These are phyloP conservation scores for Herpetomonas muscarum DNA, from an alignment of 208 protist species.

Conservation along the genomic window DNA sequence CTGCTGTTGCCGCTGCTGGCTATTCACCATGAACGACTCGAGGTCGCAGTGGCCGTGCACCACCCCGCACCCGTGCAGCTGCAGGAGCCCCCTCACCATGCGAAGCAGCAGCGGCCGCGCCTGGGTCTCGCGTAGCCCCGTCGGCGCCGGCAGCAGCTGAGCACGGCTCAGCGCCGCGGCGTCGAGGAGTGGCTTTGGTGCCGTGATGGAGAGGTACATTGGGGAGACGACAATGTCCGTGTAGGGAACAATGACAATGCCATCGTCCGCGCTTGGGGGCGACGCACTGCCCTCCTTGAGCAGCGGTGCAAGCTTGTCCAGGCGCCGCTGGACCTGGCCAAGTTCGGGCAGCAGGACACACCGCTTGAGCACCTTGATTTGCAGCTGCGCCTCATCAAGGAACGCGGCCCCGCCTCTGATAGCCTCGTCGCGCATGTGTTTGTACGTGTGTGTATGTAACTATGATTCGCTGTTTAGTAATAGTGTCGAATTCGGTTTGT, in stretches of 20 bases:
- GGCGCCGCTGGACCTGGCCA: background rate
- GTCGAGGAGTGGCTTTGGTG: background rate
- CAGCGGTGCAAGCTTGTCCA: background rate
- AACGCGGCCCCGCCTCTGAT: no score
- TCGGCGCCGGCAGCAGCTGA: conserved; percentile 6
- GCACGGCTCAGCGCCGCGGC: conserved; percentile 8
- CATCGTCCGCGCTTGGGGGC: background rate
- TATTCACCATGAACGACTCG: conserved; percentile 21
- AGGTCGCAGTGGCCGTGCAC: conserved; percentile 56
- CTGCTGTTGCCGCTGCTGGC: no score
- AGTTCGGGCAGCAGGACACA: background rate
- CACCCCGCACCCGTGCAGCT: conserved; percentile 41
- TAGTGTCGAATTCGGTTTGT: no score
- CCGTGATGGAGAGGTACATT: conserved; percentile 30
- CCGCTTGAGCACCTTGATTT: background rate
- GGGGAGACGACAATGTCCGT: conserved; percentile 30
- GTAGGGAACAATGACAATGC: conserved; percentile 22
- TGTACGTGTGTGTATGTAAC: no score
- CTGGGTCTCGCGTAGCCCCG: conserved; percentile 28
- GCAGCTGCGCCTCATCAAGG: no score
- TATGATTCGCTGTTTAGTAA: no score
- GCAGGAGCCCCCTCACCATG: conserved; percentile 24
- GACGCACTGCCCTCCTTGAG: background rate
- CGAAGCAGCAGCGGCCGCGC: conserved; percentile 28
- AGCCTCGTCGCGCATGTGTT: no score